Evolutionary conservation across 306 rosid species (phyloP).

Genomic region (Spatholobus suberectus): DNA sequence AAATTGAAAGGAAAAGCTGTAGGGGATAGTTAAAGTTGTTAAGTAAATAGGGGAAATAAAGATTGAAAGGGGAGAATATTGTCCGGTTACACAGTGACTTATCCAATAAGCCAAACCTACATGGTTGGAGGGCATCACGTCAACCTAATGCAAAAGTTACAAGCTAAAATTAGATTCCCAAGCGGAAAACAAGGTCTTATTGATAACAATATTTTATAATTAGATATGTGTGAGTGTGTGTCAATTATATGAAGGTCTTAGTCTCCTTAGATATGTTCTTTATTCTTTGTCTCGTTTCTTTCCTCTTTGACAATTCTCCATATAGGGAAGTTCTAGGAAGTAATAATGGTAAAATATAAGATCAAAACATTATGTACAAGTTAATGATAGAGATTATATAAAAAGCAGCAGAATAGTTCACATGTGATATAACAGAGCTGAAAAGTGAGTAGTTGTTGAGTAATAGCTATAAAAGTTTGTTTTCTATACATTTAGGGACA

Average conservation of each 20-base stretch:
- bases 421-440: constrained; percentile 53
- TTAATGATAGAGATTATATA: constrained; percentile 21
- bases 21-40: too few relatives aligned
- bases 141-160: constrained; percentile 2
- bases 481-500: constrained; percentile 46
- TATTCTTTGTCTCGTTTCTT: too few relatives aligned
- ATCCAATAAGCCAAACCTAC: constrained; percentile 23
- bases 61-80: too few relatives aligned
- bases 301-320: too few relatives aligned
- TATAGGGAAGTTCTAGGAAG: too few relatives aligned
- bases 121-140: not conserved
- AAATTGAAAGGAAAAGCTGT: too few relatives aligned
- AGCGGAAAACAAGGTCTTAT: not conserved
- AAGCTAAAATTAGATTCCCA: constrained; percentile 14
- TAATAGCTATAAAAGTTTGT: constrained; percentile 45
- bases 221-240: too few relatives aligned
- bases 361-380: not conserved
- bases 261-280: too few relatives aligned
- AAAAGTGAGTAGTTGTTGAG: constrained; percentile 62
- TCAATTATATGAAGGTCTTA: too few relatives aligned
- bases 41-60: too few relatives aligned
- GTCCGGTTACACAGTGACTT: not conserved
- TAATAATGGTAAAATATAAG: not conserved
- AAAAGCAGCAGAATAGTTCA: constrained; percentile 40
- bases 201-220: not conserved